Conservation (phyloP, 495 filamentous ascomycete species). For the Lichina pygmaea region DNA sequence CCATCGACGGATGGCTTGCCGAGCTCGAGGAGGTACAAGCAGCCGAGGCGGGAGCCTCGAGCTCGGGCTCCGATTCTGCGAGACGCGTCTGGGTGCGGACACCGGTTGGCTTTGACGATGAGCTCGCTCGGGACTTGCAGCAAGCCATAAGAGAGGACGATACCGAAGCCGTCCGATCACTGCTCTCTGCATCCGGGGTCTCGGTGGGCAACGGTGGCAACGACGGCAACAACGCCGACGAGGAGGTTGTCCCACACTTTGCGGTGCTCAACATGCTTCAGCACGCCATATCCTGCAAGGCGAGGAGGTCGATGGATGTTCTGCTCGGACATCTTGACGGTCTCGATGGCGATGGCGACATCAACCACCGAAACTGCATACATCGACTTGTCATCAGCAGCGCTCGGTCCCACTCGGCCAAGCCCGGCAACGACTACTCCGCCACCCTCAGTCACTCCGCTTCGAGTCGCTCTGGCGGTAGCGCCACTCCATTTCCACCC, state of each 20-base stretch:
- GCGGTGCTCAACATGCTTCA: conserved; percentile 61
- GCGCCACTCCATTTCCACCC: conserved; percentile 5
- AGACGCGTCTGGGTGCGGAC: background rate
- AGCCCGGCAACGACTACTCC: conserved; percentile 17
- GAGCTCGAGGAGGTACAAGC: conserved; percentile 40
- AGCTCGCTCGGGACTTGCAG: background rate
- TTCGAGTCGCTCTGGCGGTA: background rate
- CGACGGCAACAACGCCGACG: conserved; percentile 18
- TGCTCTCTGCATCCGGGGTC: conserved; percentile 13
- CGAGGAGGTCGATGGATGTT: conserved; percentile 36
- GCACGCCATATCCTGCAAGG: conserved; percentile 46
- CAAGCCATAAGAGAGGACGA: conserved; percentile 48
- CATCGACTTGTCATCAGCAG: conserved; percentile 71
- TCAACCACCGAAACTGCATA: conserved; percentile 80
- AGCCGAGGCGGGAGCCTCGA: conserved; percentile 7
- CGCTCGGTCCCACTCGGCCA: conserved; percentile 45
- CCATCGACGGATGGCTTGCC: conserved; percentile 79
- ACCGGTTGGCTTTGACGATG: background rate
- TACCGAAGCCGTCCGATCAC: conserved; percentile 24
- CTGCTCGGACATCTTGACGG: conserved; percentile 38
- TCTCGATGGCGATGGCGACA: conserved; percentile 67
- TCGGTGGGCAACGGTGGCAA: conserved; percentile 17
- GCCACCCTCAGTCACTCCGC: too few species aligned
- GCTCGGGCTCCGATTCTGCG: background rate
- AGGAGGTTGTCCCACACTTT: conserved; percentile 20